Conservation (phyloP, 441 rosid species). For the Arabidopsis hybrid region DNA sequence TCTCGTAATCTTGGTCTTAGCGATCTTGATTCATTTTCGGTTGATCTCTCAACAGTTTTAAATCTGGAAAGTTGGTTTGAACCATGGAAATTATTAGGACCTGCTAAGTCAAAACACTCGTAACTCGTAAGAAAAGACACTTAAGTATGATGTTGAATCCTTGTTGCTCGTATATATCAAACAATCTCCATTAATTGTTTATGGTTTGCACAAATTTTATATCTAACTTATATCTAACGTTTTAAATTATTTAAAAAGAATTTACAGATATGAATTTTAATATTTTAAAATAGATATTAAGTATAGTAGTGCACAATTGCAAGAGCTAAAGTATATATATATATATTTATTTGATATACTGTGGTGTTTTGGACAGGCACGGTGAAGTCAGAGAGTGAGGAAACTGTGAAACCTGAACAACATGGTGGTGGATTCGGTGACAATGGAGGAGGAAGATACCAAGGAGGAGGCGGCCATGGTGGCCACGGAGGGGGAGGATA, state of each 20-base stretch:
- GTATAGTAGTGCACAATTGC: too few relatives aligned
- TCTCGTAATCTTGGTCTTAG: too few relatives aligned
- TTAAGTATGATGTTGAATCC: not conserved
- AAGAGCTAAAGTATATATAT: too few relatives aligned
- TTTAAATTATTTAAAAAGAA: not conserved
- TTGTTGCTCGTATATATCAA: too few relatives aligned
- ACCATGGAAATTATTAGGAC: too few relatives aligned
- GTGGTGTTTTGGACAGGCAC: constrained; percentile 11
- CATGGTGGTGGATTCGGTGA: constrained; percentile 24
- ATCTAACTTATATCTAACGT: not conserved
- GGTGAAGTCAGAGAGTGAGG: constrained; percentile 19
- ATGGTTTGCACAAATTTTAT: not conserved
- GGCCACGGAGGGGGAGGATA: not conserved
- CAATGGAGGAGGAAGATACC: not conserved
- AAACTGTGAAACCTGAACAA: constrained; percentile 23
- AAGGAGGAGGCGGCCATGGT: not conserved
- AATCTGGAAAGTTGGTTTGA: too few relatives aligned
- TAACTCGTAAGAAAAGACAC: too few relatives aligned
- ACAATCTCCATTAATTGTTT: too few relatives aligned
- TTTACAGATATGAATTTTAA: not conserved
- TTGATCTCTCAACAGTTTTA: too few relatives aligned
- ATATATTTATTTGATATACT: constrained; percentile 2
- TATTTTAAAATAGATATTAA: too few relatives aligned
- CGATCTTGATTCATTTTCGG: too few relatives aligned
- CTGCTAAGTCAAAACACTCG: too few relatives aligned